A percentile compares a stretch with the other conserved stretches of the same genome.
Conservation (phyloP, 495 filamentous ascomycete species). For the Neurospora discreta region DNA sequence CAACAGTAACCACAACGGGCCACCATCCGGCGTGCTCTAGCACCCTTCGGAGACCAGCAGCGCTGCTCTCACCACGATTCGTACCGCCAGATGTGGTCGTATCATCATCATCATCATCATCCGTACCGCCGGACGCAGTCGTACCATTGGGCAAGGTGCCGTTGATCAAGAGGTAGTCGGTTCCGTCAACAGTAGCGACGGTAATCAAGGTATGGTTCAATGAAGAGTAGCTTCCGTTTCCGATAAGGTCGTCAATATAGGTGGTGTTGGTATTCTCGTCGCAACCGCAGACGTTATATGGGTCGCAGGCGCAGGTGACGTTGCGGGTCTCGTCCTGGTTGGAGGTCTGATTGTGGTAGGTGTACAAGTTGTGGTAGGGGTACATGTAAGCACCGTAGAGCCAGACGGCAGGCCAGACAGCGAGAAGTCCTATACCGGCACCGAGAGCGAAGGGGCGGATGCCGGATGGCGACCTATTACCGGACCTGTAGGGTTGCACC, state of each 20-base stretch:
- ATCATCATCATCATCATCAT: conserved; percentile 50
- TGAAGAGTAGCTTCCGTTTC: conserved; percentile 47
- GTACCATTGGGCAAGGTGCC: conserved; percentile 82
- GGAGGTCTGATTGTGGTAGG: conserved; percentile 46
- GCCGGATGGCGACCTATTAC: conserved; percentile 43
- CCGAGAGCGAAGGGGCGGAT: conserved; percentile 45
- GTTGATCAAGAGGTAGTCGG: conserved; percentile 65
- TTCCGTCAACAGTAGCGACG: conserved; percentile 63
- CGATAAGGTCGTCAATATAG: conserved; percentile 46
- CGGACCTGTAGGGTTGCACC: conserved; percentile 53
- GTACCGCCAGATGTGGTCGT: conserved; percentile 58
- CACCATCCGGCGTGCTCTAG: conserved; percentile 48
- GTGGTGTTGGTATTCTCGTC: conserved; percentile 58
- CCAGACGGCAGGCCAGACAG: conserved; percentile 44
- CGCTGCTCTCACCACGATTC: conserved; percentile 24
- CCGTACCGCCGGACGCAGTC: conserved; percentile 49
- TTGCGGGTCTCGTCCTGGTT: conserved; percentile 56
- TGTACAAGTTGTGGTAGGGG: conserved; percentile 48
- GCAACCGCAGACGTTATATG: conserved; percentile 66
- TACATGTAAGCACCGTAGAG: conserved; percentile 62
- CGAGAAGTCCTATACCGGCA: conserved; percentile 42
- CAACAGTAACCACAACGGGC: conserved; percentile 42
- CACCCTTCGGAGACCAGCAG: conserved; percentile 24
- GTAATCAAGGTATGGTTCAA: conserved; percentile 53
- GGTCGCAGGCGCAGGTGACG: conserved; percentile 63